Conservation (phyloP, 1,284 basidiomycete species). For the Earliella scabrosa region DNA sequence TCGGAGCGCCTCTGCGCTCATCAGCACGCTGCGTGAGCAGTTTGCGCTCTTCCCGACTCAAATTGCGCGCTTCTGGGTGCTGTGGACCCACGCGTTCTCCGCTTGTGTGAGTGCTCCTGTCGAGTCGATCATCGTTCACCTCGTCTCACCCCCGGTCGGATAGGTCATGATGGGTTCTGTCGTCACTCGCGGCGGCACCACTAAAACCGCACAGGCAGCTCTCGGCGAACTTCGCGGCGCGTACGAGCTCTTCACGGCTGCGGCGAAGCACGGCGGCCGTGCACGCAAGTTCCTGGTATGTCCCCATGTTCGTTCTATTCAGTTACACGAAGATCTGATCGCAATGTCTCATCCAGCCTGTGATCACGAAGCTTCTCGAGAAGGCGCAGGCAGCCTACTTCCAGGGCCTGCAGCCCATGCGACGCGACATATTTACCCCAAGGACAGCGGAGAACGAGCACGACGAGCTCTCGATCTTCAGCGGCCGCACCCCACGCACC, state of each 20-base stretch:
- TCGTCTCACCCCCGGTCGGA: background rate
- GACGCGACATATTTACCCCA: constrained; percentile 60
- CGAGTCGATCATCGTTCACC: background rate
- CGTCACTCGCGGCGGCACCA: constrained; percentile 65
- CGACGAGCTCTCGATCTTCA: constrained; percentile 75
- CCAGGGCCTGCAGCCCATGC: constrained; percentile 47
- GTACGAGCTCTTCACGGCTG: constrained; percentile 63
- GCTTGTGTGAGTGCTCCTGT: constrained; percentile 52
- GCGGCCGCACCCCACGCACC: constrained; percentile 63
- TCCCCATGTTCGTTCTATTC: constrained; percentile 5
- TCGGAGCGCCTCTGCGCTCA: constrained; percentile 66
- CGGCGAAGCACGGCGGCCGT: constrained; percentile 61
- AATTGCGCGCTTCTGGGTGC: constrained; percentile 50
- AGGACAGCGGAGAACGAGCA: constrained; percentile 41
- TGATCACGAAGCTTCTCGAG: constrained; percentile 57
- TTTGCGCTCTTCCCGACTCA: constrained; percentile 48
- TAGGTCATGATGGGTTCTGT: constrained; percentile 75
- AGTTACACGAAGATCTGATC: background rate
- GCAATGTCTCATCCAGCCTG: constrained; percentile 47
- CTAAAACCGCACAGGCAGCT: constrained; percentile 69
- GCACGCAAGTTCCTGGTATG: constrained; percentile 69
- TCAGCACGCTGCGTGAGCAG: constrained; percentile 48
- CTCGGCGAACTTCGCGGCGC: constrained; percentile 62
- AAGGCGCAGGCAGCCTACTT: constrained; percentile 63
- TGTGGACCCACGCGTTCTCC: constrained; percentile 68